Evolutionary conservation across 2,329 filamentous ascomycete species (phyloP), one percentile per base, ranked within the genome.

Genomic region (Fonsecaea erecta): DNA sequence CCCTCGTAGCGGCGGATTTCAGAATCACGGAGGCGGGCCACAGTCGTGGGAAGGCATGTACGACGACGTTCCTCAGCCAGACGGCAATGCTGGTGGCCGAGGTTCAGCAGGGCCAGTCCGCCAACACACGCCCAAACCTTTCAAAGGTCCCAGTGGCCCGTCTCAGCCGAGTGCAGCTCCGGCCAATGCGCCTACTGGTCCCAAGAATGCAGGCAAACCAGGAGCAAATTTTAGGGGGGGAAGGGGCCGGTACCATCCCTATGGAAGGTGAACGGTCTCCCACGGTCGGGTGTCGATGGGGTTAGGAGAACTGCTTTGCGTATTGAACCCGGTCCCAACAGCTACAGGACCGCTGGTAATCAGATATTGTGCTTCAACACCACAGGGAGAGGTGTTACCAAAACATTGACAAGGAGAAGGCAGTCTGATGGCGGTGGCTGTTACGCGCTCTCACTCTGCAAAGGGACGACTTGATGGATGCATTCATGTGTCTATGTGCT

Each of bases 31-130:
- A 35, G 87, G 86, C 52, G 88, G 87, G 16, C 90, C 90, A n/a
- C 92, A 91, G 26, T 93, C 90, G 46, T 97, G 93, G 93, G 94
- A 98, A 77, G 94, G 94, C 74, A 97, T 97, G 93, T 98, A 97
- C 77, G 94, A 98, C 75, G 94, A 97, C 76, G 91, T 93, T 1
- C 93, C 93, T 16, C 92, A 94, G 75, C 92, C 92, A 4, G 88
- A 89, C 72, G 84, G 81, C 53, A 80, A 79, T 64, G 79, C 75
- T n/a, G 77, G 82, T 66, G 78, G 79, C 56, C 77, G 81, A 64
- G 71, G 77, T 58, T 77, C 82, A 66, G 78, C 79, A 55, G 79
- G 81, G 63, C 71, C 77, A 57, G 67, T 68, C 12, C 69, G 71
- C 59, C 68, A 66, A 62, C 74, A 78, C 78, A 71, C 77, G 78